Evolutionary conservation across 805 yeast species (phyloP).

Genomic region (Clavispora asparagi): DNA sequence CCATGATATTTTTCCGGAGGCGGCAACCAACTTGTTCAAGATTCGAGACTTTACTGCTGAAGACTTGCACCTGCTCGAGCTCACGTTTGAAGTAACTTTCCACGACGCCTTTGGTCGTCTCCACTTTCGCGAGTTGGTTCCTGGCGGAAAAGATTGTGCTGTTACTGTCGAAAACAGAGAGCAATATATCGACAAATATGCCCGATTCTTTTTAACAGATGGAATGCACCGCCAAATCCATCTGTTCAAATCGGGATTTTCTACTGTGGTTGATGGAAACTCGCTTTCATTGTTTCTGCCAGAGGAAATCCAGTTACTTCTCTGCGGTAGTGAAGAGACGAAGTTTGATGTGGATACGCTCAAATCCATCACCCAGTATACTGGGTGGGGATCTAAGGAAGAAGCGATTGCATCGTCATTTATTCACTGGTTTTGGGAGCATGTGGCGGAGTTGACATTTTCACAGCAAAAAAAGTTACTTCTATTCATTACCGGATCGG

Average conservation of each 20-base stretch:
- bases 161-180: conserved; percentile 60
- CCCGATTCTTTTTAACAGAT: conserved; percentile 53
- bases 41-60: conserved; percentile 21
- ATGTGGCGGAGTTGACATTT: conserved; percentile 43
- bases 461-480: conserved; percentile 58
- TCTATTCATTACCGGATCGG: conserved; percentile 84
- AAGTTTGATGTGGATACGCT: conserved; percentile 63
- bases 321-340: conserved; percentile 70
- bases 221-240: conserved; percentile 49
- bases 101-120: conserved; percentile 42
- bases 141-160: conserved; percentile 47
- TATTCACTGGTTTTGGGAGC: conserved; percentile 86
- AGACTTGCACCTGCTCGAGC: conserved; percentile 40
- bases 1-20: conserved; percentile 60
- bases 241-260: conserved; percentile 67
- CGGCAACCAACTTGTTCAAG: conserved; percentile 37
- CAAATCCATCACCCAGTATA: conserved; percentile 67
- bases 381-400: conserved; percentile 48
- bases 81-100: conserved; percentile 59
- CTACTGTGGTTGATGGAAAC: conserved; percentile 71
- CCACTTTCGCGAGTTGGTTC: conserved; percentile 46
- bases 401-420: conserved; percentile 35
- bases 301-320: conserved; percentile 70
- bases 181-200: conserved; percentile 59
- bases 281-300: conserved; percentile 77